Percentiles rank a stretch among this genome's conserved stretches.
These are phyloP conservation scores for Sporothrix mexicana DNA, from an alignment of 2,329 filamentous ascomycete genomes.

Conservation along the genomic window DNA sequence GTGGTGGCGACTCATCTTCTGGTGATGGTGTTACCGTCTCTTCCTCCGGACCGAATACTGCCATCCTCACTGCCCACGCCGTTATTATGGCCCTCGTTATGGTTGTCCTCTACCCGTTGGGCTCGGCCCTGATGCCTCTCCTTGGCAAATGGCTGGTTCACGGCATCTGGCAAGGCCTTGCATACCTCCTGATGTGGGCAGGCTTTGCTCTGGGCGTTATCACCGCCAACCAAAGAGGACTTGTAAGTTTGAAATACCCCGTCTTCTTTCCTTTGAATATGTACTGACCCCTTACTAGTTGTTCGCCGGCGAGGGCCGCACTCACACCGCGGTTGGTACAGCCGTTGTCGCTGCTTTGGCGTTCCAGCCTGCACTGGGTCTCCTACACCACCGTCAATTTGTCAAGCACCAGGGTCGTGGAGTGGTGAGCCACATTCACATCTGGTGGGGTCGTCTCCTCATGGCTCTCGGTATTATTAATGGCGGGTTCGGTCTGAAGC, in stretches of 20 bases:
- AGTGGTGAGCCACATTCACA: constrained; percentile 60
- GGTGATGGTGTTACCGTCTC: constrained; percentile 34
- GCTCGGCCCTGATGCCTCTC: constrained; percentile 65
- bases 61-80: constrained; percentile 56
- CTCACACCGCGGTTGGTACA: constrained; percentile 63
- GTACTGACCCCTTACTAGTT: constrained; percentile 48
- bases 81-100: constrained; percentile 67
- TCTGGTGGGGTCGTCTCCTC: constrained; percentile 66
- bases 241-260: constrained; percentile 48
- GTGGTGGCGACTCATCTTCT: constrained; percentile 26
- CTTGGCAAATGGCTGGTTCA: constrained; percentile 64
- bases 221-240: constrained; percentile 49
- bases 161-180: constrained; percentile 59
- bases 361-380: constrained; percentile 64
- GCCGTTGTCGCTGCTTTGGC: constrained; percentile 60
- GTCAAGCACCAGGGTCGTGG: constrained; percentile 55
- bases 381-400: constrained; percentile 63
- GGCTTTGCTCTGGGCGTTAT: constrained; percentile 64
- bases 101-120: constrained; percentile 64
- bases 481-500: constrained; percentile 64
- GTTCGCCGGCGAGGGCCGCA: constrained; percentile 48
- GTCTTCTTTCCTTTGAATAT: neutral
- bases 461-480: constrained; percentile 67
- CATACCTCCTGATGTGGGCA: constrained; percentile 63
- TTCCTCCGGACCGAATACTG: constrained; percentile 26